phyloP scores from a whole-genome alignment of 768 basidiomycete species.

The Lepiota subincarnata region DNA sequence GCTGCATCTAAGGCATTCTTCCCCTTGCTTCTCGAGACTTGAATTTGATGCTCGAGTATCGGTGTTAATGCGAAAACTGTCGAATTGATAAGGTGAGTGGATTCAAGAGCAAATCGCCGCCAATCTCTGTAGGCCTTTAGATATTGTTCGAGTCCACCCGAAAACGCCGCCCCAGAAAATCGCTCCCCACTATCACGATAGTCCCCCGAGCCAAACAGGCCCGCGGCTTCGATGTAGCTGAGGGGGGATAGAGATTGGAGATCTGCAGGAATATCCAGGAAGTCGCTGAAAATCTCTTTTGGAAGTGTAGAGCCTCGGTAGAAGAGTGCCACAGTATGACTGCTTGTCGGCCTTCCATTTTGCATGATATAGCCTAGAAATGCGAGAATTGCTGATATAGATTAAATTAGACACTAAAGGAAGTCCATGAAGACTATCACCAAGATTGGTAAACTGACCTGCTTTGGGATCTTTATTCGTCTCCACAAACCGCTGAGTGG shows the following conservation, averaged over 20 bases:
- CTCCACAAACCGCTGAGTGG: slow-evolving; percentile 31
- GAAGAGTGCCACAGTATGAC: slow-evolving; percentile 28
- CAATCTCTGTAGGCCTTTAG: slow-evolving; percentile 29
- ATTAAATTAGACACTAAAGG: neutral
- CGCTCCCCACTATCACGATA: slow-evolving; percentile 28
- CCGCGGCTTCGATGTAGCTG: slow-evolving; percentile 33
- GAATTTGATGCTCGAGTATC: slow-evolving; percentile 30
- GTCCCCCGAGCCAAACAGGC: slow-evolving; percentile 24
- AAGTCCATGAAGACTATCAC: neutral
- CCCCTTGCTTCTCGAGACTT: slow-evolving; percentile 28
- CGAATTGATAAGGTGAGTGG: slow-evolving; percentile 21
- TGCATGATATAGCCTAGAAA: slow-evolving; percentile 18
- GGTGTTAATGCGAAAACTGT: slow-evolving; percentile 35
- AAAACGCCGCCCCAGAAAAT: slow-evolving; percentile 35
- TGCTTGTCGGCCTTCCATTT: slow-evolving; percentile 18
- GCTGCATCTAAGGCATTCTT: slow-evolving; percentile 37
- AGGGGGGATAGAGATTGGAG: slow-evolving; percentile 23
- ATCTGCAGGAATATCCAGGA: slow-evolving; percentile 33
- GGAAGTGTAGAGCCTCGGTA: slow-evolving; percentile 34
- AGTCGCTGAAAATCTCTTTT: slow-evolving; percentile 30
- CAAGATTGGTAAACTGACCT: slow-evolving; percentile 22
- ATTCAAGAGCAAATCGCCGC: slow-evolving; percentile 21
- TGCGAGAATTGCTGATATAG: neutral
- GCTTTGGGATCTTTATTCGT: slow-evolving; percentile 35
- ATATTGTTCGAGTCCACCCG: slow-evolving; percentile 24